A percentile compares a stretch with the other conserved stretches of the same genome.
These are phyloP conservation scores for Apodospora peruviana DNA, from an alignment of 495 filamentous ascomycete species.

Conservation along the genomic window DNA sequence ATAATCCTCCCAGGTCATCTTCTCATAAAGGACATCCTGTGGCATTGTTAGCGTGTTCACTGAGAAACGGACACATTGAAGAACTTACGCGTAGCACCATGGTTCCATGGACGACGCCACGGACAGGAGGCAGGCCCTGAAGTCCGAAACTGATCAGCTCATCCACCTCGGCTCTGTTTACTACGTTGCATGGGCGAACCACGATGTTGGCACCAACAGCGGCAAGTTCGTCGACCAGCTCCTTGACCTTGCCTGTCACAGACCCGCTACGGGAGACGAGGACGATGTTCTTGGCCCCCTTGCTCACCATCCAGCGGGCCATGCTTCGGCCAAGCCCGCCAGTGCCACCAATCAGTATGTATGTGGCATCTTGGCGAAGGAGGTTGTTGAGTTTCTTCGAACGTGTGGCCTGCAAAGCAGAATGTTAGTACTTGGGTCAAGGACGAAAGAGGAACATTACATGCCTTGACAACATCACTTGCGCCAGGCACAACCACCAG, in stretches of 20 bases:
- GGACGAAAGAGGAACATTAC: not conserved
- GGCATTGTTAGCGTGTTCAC: conserved; percentile 1
- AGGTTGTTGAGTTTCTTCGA: conserved; percentile 27
- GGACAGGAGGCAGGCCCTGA: conserved; percentile 35
- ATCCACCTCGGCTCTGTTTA: conserved; percentile 30
- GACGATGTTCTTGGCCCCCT: conserved; percentile 53
- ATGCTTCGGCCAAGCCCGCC: conserved; percentile 59
- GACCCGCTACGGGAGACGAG: conserved; percentile 53
- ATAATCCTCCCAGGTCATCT: conserved; percentile 50
- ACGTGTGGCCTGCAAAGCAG: conserved; percentile 17
- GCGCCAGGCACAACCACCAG: conserved; percentile 42
- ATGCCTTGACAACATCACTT: conserved; percentile 35
- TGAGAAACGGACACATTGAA: not conserved
- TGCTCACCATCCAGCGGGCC: conserved; percentile 52
- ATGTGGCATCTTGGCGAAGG: conserved; percentile 43
- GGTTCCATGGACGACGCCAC: conserved; percentile 44
- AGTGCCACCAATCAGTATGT: conserved; percentile 59
- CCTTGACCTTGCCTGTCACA: conserved; percentile 33
- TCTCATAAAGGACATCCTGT: conserved; percentile 50
- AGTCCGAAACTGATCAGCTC: conserved; percentile 30
- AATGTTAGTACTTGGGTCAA: not conserved
- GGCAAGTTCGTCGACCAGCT: conserved; percentile 40
- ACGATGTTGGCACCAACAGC: conserved; percentile 32
- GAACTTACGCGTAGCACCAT: conserved; percentile 52
- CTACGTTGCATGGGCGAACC: conserved; percentile 38